Conservation (phyloP, 805 yeast genomes). For the Nakazawaea anatomiae region DNA sequence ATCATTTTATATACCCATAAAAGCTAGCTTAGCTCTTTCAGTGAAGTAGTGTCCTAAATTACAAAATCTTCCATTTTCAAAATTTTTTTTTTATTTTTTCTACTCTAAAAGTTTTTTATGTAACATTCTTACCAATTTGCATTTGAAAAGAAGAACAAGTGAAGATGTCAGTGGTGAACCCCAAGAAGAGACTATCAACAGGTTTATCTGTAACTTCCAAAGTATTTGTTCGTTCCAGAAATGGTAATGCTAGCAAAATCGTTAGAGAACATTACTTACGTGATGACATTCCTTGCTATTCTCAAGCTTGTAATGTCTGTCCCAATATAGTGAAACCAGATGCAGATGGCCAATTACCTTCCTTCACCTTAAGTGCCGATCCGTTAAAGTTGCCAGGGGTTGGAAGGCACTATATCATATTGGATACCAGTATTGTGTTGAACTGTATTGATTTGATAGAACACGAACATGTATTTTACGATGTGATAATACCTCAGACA, state of each 20-base stretch:
- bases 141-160: too few relatives aligned
- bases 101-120: too few relatives aligned
- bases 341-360: slow-evolving; percentile 62
- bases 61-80: too few relatives aligned
- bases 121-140: too few relatives aligned
- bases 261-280: slow-evolving; percentile 93
- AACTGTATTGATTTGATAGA: slow-evolving; percentile 90
- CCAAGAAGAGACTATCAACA: slow-evolving; percentile 38
- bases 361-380: slow-evolving; percentile 54
- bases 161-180: slow-evolving; percentile 13
- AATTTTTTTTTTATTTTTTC: too few relatives aligned
- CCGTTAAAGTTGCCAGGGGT: slow-evolving; percentile 45
- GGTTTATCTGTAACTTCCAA: slow-evolving; percentile 73
- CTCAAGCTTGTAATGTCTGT: slow-evolving; percentile 64
- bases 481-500: slow-evolving; percentile 92
- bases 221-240: slow-evolving; percentile 85
- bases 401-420: slow-evolving; percentile 73
- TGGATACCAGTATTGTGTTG: slow-evolving; percentile 85
- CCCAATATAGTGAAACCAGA: slow-evolving; percentile 47
- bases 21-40: too few relatives aligned
- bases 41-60: too few relatives aligned
- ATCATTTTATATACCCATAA: too few relatives aligned
- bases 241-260: slow-evolving; percentile 85
- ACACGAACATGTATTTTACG: slow-evolving; percentile 67
- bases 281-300: slow-evolving; percentile 87